phyloP scores from a whole-genome alignment of 1,284 basidiomycete species.

The Sphaerobolus stellatus region DNA sequence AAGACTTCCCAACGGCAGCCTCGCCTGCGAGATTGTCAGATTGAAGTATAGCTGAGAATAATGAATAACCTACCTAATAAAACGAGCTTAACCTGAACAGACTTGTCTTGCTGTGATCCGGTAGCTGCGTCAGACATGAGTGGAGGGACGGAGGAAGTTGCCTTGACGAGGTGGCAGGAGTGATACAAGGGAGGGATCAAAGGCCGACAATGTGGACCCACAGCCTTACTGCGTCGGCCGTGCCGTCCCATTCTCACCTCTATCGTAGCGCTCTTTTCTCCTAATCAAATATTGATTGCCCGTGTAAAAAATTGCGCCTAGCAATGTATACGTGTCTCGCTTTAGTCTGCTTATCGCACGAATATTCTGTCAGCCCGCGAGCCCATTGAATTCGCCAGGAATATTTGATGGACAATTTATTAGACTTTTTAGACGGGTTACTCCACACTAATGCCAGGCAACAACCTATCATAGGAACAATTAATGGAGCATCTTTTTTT shows the following conservation, averaged over 20 bases:
- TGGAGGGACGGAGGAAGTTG: not conserved
- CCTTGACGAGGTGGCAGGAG: conserved; percentile 4
- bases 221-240: not conserved
- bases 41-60: not conserved
- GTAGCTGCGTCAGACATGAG: conserved; percentile 4
- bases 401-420: too few species aligned
- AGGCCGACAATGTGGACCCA: conserved; percentile 5
- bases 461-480: too few species aligned
- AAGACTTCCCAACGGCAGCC: conserved; percentile 99
- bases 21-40: conserved; percentile 65
- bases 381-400: too few species aligned
- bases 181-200: not conserved
- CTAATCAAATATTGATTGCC: not conserved
- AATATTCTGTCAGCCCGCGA: too few species aligned
- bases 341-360: not conserved
- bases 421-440: not conserved
- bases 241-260: not conserved
- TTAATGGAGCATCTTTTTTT: too few species aligned
- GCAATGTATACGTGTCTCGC: not conserved
- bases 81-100: conserved; percentile 89
- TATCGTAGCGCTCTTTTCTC: not conserved
- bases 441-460: too few species aligned
- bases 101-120: conserved; percentile 55
- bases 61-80: conserved; percentile 48
- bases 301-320: not conserved